Percentiles rank a stretch among this genome's conserved stretches.
Conservation (phyloP, 176 grass and related monocot genomes). For the Carex scoparia region DNA sequence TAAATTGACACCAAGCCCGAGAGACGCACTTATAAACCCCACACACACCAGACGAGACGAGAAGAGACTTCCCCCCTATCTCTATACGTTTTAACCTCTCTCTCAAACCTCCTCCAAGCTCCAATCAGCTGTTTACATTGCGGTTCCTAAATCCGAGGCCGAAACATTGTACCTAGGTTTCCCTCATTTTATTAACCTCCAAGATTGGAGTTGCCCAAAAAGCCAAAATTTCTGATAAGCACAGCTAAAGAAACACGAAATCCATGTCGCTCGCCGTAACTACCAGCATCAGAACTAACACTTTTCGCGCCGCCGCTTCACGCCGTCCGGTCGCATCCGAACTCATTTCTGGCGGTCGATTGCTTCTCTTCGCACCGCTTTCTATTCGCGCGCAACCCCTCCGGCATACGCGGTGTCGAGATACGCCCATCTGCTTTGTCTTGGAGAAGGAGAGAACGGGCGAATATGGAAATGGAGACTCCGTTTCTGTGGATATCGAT, state of each 20-base stretch:
- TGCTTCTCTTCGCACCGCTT: conserved; percentile 33
- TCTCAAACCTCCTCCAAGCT: background rate
- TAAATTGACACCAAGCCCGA: background rate
- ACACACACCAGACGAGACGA: background rate
- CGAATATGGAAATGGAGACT: background rate
- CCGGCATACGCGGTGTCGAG: background rate
- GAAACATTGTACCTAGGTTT: background rate
- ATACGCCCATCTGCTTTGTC: background rate
- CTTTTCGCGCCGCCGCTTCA: background rate
- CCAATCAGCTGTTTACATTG: background rate
- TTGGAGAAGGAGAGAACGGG: background rate
- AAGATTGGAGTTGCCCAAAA: background rate
- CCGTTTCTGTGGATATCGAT: background rate
- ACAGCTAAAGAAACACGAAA: background rate
- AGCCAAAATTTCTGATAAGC: background rate
- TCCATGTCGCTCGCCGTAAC: conserved; percentile 13
- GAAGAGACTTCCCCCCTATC: background rate
- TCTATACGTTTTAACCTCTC: background rate
- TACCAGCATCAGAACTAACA: background rate
- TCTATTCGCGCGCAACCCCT: background rate
- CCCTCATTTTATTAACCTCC: background rate
- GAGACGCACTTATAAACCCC: background rate
- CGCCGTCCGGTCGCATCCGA: background rate
- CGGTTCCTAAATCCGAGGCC: background rate
- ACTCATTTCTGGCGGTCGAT: background rate